Evolutionary conservation across 768 basidiomycete genomes (phyloP).

Genomic region (Suillus sp.): DNA sequence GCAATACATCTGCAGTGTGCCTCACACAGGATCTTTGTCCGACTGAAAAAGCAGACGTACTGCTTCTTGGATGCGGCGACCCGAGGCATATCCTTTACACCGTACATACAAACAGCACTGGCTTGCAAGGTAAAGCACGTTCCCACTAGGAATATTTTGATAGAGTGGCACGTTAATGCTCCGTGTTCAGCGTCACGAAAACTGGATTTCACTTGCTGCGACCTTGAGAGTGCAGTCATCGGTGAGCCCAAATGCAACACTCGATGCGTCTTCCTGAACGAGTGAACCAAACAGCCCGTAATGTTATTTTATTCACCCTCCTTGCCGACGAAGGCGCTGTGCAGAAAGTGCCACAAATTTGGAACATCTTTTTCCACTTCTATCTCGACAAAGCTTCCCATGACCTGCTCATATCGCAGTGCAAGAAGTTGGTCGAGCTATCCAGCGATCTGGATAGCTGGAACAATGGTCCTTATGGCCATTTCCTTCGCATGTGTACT

Average conservation of each 20-base stretch:
- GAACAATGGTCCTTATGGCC: constrained; percentile 31
- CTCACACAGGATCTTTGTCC: constrained; percentile 50
- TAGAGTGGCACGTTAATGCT: not conserved
- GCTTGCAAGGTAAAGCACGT: not conserved
- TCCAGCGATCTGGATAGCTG: constrained; percentile 24
- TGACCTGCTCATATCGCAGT: constrained; percentile 30
- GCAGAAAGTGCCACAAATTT: constrained; percentile 22
- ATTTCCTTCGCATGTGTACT: constrained; percentile 28
- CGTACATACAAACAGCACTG: constrained; percentile 25
- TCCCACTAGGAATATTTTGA: not conserved
- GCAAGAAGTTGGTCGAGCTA: constrained; percentile 24
- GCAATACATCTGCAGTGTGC: constrained; percentile 57
- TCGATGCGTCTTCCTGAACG: not conserved
- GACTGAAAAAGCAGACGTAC: constrained; percentile 46
- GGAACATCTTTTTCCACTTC: constrained; percentile 36
- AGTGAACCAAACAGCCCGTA: constrained; percentile 25
- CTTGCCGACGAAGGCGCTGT: constrained; percentile 26
- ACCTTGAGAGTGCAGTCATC: constrained; percentile 31
- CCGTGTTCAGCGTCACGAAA: constrained; percentile 23
- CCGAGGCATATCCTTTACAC: constrained; percentile 57
- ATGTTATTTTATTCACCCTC: constrained; percentile 30
- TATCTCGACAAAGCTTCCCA: constrained; percentile 27
- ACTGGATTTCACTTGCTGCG: constrained; percentile 34
- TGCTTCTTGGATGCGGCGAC: constrained; percentile 63
- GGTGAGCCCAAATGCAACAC: constrained; percentile 19